Percentiles rank a stretch among this genome's conserved stretches.
phyloP scores from a whole-genome alignment of 768 basidiomycete species.

The Macrolepiota albuminosa region DNA sequence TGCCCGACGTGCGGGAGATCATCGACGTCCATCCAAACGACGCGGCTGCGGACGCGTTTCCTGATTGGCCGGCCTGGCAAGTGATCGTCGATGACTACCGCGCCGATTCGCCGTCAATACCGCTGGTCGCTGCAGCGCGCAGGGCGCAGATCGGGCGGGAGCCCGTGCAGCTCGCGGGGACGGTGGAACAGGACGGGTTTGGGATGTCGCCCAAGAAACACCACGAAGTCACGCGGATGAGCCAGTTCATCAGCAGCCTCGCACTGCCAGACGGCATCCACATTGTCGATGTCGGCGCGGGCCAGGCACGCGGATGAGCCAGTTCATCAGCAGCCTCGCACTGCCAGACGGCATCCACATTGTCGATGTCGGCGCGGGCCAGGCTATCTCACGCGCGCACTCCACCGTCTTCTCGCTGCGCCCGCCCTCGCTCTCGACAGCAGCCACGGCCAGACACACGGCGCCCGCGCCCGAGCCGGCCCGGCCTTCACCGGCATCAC shows the following conservation, averaged over 20 bases:
- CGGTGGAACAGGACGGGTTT: conserved; percentile 15
- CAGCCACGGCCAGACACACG: conserved; percentile 52
- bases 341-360: conserved; percentile 33
- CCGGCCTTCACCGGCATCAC: conserved; percentile 31
- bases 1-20: conserved; percentile 22
- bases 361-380: conserved; percentile 71
- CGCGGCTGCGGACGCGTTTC: conserved; percentile 17
- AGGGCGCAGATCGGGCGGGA: conserved; percentile 20
- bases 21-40: conserved; percentile 46
- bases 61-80: conserved; percentile 18
- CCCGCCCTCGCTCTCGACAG: conserved; percentile 67
- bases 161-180: conserved; percentile 17
- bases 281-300: conserved; percentile 71
- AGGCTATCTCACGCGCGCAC: conserved; percentile 62
- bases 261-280: conserved; percentile 28
- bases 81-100: conserved; percentile 16
- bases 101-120: neutral
- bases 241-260: conserved; percentile 27
- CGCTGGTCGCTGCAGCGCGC: conserved; percentile 19
- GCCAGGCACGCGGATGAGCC: conserved; percentile 61
- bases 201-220: conserved; percentile 77
- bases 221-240: conserved; percentile 69
- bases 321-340: conserved; percentile 26
- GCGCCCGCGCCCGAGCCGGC: conserved; percentile 31
- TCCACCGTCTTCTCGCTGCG: conserved; percentile 28